Evolutionary conservation across 768 basidiomycete species (phyloP).

Genomic region (Mycena epipterygia): DNA sequence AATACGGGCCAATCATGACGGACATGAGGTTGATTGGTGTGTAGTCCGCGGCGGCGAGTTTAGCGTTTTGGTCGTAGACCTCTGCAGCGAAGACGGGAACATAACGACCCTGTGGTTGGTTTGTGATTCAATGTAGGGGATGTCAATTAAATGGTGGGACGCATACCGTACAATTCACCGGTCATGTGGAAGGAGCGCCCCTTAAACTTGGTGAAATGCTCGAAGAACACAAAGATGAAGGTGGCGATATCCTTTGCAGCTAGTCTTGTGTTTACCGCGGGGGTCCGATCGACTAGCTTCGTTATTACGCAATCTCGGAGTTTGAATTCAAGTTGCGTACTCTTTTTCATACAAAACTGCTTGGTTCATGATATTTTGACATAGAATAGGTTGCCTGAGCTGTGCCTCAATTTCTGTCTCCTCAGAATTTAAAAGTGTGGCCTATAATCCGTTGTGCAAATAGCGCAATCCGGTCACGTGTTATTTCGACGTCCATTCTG

Average conservation of each 20-base stretch:
- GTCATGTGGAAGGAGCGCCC: constrained; percentile 75
- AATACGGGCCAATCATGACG: constrained; percentile 58
- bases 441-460: no score
- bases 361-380: no score
- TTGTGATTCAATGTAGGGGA: neutral
- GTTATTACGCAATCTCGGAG: no score
- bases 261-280: no score
- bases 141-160: constrained; percentile 19
- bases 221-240: constrained; percentile 81
- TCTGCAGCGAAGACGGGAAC: constrained; percentile 64
- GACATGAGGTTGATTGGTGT: constrained; percentile 65
- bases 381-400: no score
- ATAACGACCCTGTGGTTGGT: constrained; percentile 59
- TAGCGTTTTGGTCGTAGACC: constrained; percentile 62
- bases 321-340: no score
- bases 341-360: no score
- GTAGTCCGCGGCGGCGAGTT: constrained; percentile 55
- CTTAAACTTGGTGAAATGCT: constrained; percentile 79
- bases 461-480: no score
- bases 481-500: no score
- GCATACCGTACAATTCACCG: constrained; percentile 68
- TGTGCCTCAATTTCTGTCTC: no score
- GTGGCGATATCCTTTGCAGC: constrained; percentile 76
- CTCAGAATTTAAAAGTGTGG: no score
- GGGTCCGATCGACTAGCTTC: no score